Percentiles rank a stretch among this genome's conserved stretches.
phyloP scores from a whole-genome alignment of 257 asterid genomes.

The Plantago ovata region DNA sequence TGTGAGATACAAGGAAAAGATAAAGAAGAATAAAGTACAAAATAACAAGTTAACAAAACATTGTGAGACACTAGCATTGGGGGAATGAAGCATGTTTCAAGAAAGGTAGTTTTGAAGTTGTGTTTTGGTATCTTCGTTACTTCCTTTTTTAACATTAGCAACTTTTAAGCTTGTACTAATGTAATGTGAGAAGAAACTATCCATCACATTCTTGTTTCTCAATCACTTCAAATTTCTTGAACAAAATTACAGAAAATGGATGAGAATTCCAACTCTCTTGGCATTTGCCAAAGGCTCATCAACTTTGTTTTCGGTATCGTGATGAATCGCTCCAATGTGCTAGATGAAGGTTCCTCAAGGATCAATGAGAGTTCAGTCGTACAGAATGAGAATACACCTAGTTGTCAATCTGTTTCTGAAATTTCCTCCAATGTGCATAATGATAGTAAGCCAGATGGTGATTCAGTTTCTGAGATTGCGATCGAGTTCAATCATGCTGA shows the following conservation, averaged over 20 bases:
- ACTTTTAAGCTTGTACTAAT: slow-evolving; percentile 5
- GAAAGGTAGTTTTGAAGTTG: slow-evolving; percentile 19
- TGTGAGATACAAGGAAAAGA: too few relatives aligned
- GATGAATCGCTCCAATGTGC: slow-evolving; percentile 18
- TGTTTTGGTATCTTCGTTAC: slow-evolving; percentile 18
- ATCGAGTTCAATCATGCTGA: slow-evolving; percentile 12
- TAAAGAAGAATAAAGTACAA: too few relatives aligned
- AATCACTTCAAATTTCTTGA: slow-evolving; percentile 13
- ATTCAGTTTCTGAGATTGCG: slow-evolving; percentile 20
- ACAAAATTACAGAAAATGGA: slow-evolving; percentile 22
- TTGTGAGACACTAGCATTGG: too few relatives aligned
- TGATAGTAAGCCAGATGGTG: slow-evolving; percentile 14
- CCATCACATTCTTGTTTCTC: slow-evolving; percentile 22
- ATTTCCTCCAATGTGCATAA: too few relatives aligned
- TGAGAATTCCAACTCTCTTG: slow-evolving; percentile 21
- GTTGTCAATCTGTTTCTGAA: too few relatives aligned
- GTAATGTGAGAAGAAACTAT: not conserved
- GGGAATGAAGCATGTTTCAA: slow-evolving; percentile 34
- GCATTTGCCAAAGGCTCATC: slow-evolving; percentile 38
- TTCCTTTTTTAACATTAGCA: slow-evolving; percentile 26
- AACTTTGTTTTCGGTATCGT: slow-evolving; percentile 28
- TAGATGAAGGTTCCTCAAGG: slow-evolving; percentile 20
- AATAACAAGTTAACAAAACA: too few relatives aligned
- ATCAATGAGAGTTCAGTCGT: not conserved
- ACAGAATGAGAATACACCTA: not conserved